phyloP scores from a whole-genome alignment of 2,329 filamentous ascomycete species.

The Botryotinia narcissicola region DNA sequence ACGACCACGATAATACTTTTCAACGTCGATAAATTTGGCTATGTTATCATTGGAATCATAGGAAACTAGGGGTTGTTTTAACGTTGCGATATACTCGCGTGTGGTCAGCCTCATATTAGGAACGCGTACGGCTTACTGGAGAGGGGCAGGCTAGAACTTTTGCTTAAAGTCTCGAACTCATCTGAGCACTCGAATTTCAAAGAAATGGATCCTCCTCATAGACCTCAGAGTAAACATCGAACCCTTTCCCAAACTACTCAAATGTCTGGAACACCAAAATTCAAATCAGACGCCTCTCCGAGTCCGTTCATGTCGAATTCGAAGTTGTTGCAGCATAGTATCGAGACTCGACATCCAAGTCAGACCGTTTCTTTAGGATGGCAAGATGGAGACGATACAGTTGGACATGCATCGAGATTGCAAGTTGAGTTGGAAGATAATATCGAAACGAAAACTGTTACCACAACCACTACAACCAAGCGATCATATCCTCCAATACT shows the following conservation, averaged over 20 bases:
- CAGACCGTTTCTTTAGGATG: constrained; percentile 35
- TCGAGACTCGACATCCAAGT: constrained; percentile 28
- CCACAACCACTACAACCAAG: constrained; percentile 88
- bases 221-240: constrained; percentile 29
- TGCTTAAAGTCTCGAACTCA: constrained; percentile 13
- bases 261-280: constrained; percentile 23
- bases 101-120: constrained; percentile 29
- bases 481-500: constrained; percentile 81
- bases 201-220: constrained; percentile 34
- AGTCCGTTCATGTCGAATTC: constrained; percentile 32
- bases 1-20: constrained; percentile 17
- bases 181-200: constrained; percentile 11
- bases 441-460: constrained; percentile 70
- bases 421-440: constrained; percentile 59
- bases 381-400: constrained; percentile 33
- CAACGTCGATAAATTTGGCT: constrained; percentile 23
- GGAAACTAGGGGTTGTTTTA: constrained; percentile 26
- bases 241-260: constrained; percentile 25
- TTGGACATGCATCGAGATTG: constrained; percentile 33
- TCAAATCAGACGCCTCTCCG: constrained; percentile 31
- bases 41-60: constrained; percentile 30
- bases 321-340: constrained; percentile 26
- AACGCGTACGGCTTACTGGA: constrained; percentile 30
- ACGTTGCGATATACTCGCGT: constrained; percentile 28
- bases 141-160: constrained; percentile 27